Percentiles rank a stretch among this genome's conserved stretches.
These are phyloP conservation scores for Beauveria bassiana DNA, from an alignment of 2,329 filamentous ascomycete genomes.

Conservation along the genomic window DNA sequence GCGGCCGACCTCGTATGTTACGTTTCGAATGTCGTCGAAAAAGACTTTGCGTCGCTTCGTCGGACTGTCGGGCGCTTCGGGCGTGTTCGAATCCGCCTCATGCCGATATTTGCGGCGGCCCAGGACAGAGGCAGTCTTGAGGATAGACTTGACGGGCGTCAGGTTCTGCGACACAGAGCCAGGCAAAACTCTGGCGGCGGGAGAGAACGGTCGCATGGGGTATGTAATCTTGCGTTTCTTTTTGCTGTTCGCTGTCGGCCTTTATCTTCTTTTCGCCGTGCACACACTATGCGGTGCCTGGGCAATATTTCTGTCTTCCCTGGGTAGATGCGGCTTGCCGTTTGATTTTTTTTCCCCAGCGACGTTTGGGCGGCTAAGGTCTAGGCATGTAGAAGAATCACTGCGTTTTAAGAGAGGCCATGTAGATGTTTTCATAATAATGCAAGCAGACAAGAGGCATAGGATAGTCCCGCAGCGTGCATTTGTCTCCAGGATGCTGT, in stretches of 20 bases:
- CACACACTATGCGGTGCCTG: background rate
- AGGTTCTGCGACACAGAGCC: conserved; percentile 25
- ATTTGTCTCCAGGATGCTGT: background rate
- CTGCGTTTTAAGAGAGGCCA: conserved; percentile 2
- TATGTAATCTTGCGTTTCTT: background rate
- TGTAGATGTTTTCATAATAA: conserved; percentile 7
- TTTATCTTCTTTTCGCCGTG: background rate
- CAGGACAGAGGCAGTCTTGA: conserved; percentile 40
- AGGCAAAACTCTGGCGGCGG: conserved; percentile 26
- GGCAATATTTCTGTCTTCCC: background rate
- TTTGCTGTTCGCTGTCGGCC: background rate
- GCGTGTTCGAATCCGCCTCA: conserved; percentile 32
- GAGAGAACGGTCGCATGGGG: conserved; percentile 28
- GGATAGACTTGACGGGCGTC: conserved; percentile 45
- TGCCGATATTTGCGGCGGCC: conserved; percentile 38
- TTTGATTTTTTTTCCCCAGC: conserved; percentile 3
- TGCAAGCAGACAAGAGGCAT: background rate
- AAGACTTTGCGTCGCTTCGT: conserved; percentile 49
- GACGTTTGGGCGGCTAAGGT: conserved; percentile 8
- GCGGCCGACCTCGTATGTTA: conserved; percentile 46
- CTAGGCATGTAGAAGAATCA: conserved; percentile 8
- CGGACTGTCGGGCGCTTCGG: conserved; percentile 33
- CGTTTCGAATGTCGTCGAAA: conserved; percentile 51
- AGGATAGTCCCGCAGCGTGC: background rate
- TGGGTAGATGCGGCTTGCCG: background rate